Evolutionary conservation across 2,329 filamentous ascomycete genomes (phyloP), one percentile per base, ranked within the genome.

Genomic region (Xylaria arbuscula): DNA sequence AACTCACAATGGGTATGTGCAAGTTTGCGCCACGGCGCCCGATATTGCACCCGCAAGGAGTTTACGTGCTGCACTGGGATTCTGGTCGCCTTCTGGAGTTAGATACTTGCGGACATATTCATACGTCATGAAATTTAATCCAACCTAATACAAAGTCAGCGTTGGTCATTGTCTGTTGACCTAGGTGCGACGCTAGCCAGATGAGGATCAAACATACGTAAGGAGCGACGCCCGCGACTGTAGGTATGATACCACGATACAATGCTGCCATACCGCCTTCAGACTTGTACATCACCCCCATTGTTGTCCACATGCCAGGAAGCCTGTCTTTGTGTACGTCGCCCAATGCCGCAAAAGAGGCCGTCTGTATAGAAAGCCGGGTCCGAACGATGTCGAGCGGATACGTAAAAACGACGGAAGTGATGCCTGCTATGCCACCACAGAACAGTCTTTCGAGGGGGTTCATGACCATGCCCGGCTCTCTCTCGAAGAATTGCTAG

Each of bases 121-220:
- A 81, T 99, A 99, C 6, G 93, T 93, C 94, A 98, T 98, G 80
- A 99, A 99, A 80, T 99, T 99, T 63, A 99, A 85, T 47, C 96
- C 96, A 70, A 99, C 92, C 91, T 94, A 62, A n/a, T 48, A 19
- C 5, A 28, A 38, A 54, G 42, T 70, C 13, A 70, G 66, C n/a
- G 59, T 42, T 11, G 36, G 65, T 67, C 56, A 68, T 64, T 61
- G 40, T 38, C 45, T 42, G 9, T 61, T 42, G 13, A 19, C 34
- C 28, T 28, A 2, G 28, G 28, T 50, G 51, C 6, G 19, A 22
- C 10, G 13, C 11, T 5, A 55, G 15, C 4, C 8, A 11, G 10
- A 17, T 10, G 17, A 19, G 15, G 15, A 51, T 2, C 3, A 47
- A 68, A 77, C 83, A 67, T 81, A 93, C 95, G 79, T 98, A 98